Percentiles rank a stretch among this genome's conserved stretches.
phyloP scores from a whole-genome alignment of 1,284 basidiomycete genomes.

The Ceratobasidium sp. region DNA sequence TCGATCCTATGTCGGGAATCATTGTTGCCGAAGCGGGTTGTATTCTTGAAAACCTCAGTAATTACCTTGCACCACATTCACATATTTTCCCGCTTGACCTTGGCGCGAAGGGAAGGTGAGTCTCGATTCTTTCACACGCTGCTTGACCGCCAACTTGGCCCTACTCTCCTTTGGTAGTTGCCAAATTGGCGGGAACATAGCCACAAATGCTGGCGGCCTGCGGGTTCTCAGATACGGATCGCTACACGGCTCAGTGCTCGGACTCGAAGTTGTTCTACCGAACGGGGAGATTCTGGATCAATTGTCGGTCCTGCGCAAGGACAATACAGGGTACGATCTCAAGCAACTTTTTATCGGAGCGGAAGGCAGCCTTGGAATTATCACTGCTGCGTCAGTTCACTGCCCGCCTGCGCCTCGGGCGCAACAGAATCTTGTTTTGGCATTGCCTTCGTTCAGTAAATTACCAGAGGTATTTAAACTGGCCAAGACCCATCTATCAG shows the following conservation, averaged over 20 bases:
- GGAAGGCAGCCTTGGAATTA: conserved; percentile 95
- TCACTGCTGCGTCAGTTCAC: conserved; percentile 95
- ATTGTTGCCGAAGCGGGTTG: conserved; percentile 86
- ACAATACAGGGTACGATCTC: conserved; percentile 99
- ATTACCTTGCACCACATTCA: conserved; percentile 87
- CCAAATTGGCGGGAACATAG: conserved; percentile 97
- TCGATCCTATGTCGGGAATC: conserved; percentile 83
- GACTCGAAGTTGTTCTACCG: conserved; percentile 96
- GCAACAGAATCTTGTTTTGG: conserved; percentile 83
- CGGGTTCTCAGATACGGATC: conserved; percentile 95
- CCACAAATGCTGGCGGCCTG: conserved; percentile 97
- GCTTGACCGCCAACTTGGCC: not conserved
- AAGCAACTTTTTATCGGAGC: conserved; percentile 99
- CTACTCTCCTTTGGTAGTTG: conserved; percentile 67
- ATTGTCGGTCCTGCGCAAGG: conserved; percentile 89
- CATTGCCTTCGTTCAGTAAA: conserved; percentile 79
- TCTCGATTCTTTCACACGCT: conserved; percentile 41
- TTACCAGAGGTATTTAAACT: conserved; percentile 78
- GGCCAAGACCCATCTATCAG: conserved; percentile 80
- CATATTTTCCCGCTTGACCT: conserved; percentile 99
- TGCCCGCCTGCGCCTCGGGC: conserved; percentile 87
- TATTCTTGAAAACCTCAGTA: conserved; percentile 91
- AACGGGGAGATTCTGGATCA: conserved; percentile 96
- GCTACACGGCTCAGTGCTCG: conserved; percentile 94
- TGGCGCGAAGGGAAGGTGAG: conserved; percentile 95